Evolutionary conservation across 1,284 basidiomycete genomes (phyloP), one percentile per base, ranked within the genome.

Genomic region (Rhodotorula glutinis): DNA sequence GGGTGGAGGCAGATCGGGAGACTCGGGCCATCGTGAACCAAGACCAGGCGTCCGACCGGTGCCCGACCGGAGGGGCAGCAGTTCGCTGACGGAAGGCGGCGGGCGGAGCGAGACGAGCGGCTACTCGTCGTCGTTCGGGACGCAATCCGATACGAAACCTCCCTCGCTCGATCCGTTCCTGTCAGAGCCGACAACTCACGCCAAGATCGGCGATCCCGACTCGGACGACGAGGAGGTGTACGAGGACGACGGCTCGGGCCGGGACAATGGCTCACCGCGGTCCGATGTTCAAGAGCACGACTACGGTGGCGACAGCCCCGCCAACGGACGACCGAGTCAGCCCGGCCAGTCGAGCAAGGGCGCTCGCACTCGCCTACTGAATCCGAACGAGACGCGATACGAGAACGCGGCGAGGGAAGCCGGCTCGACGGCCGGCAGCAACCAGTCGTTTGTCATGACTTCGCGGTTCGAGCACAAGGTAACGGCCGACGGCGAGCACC

Each of bases 401-500:
- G 49, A 51, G 25, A 51, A 27, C 25, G 49, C 49, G 13, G 49
- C 49, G 49, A n/a, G 49, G 8, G 27, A 51, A 4, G 49, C 49
- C 14, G 49, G 57, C n/a, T 30, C 38, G 19, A 51, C 60, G 11
- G 47, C 49, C 59, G 25, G 27, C 33, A 53, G 62, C 44, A 54
- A 60, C 8, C 38, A 54, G 51, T 23, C 62, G 58, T 17, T 40
- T 62, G 10, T 83, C 49, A 79, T 87, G 59, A 87, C 86, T 1
- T 80, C 86, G 63, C 81, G 87, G 25, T 91, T 90, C 76, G 82
- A 87, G 75, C 86, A 91, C 75, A 79, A 84, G 14, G 80, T 86
- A 70, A 86, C 88, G 57, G 85, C 84, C 29, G 81, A 90, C 69
- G 90, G 90, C 0, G 82, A 89, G 74, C 87, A 91, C 76, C 82